Evolutionary conservation across 2,329 filamentous ascomycete genomes (phyloP), one percentile per base, ranked within the genome.

Genomic region (Sphaerulina populicola): DNA sequence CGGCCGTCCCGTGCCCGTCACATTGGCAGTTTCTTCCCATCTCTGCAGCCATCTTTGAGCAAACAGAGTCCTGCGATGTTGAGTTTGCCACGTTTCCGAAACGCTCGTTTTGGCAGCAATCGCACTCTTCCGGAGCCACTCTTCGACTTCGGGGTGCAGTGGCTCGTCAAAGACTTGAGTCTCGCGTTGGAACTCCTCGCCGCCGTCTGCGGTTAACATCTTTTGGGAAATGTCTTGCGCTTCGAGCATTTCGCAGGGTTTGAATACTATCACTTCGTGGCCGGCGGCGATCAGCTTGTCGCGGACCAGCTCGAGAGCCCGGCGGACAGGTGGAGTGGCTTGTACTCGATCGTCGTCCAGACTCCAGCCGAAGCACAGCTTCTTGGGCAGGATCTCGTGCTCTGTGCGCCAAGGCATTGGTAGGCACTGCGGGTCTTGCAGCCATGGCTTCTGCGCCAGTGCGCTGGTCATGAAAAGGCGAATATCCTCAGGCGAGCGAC

Each of bases 131-230:
- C 51, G 41, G 7, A 57, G 35, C 49, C 55, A 53, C 12, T 6
- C 33, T 15, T 51, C 52, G 23, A 54, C 31, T 1, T 49, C 33
- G 4, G 41, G n/a, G 6, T 51, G 48, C 2, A 54, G 41, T 1
- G 54, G 54, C 31, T 57, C 54, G 5, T 52, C 54, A n/a, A 11
- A 35, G 10, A 35, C 31, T 40, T 53, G 39, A 11, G 51, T 44
- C 27, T 57, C 51, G 7, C 45, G 44, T 18, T 51, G 55, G 27
- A 57, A 57, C 15, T 57, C 55, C 27, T 55, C 47, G 15, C 55
- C 55, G 10, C 49, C 52, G 23, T 57, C 55, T 6, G 55, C 55
- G 10, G 18, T 38, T 38, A 44, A 57, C 52, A 57, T 55, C 27
- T 55, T 51, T 14, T 14, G 31, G 29, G 51, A 49, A 6, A 57